Conservation (phyloP, 2,329 filamentous ascomycete species). For the Epichloe coenophiala region DNA sequence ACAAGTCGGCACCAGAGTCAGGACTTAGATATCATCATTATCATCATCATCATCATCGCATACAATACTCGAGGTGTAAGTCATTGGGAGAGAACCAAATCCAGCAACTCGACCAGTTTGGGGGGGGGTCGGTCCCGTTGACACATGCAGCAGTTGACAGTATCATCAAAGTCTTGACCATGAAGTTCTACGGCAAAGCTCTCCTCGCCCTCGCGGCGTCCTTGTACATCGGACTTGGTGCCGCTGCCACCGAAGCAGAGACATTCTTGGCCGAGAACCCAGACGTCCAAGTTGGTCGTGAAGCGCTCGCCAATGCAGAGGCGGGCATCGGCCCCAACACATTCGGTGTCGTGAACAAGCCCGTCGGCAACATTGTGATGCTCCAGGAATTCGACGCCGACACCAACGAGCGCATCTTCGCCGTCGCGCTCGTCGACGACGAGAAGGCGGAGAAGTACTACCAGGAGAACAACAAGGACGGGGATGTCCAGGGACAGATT, state of each 20-base stretch:
- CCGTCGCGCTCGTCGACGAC: constrained; percentile 8
- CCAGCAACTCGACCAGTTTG: too few species aligned
- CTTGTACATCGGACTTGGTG: background rate
- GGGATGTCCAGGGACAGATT: background rate
- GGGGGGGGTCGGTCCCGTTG: too few species aligned
- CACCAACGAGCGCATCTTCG: constrained; percentile 7
- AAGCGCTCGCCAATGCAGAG: constrained; percentile 4
- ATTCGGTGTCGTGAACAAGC: constrained; percentile 9
- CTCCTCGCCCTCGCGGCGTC: background rate
- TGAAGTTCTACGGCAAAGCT: constrained; percentile 1
- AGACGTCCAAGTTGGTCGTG: constrained; percentile 7
- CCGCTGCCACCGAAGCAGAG: background rate
- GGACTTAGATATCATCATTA: too few species aligned
- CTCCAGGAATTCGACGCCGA: constrained; percentile 7
- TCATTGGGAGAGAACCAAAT: too few species aligned
- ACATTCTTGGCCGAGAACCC: constrained; percentile 7
- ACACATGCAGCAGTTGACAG: too few species aligned
- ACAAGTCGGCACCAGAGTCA: too few species aligned
- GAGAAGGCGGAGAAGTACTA: constrained; percentile 7
- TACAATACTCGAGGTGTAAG: too few species aligned
- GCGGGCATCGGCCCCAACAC: constrained; percentile 5
- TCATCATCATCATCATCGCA: too few species aligned
- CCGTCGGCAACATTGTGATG: constrained; percentile 6
- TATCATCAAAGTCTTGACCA: background rate
- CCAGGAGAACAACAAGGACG: constrained; percentile 5